Conservation (phyloP, 1,139 yeast genomes). For the Taphrina populina region DNA sequence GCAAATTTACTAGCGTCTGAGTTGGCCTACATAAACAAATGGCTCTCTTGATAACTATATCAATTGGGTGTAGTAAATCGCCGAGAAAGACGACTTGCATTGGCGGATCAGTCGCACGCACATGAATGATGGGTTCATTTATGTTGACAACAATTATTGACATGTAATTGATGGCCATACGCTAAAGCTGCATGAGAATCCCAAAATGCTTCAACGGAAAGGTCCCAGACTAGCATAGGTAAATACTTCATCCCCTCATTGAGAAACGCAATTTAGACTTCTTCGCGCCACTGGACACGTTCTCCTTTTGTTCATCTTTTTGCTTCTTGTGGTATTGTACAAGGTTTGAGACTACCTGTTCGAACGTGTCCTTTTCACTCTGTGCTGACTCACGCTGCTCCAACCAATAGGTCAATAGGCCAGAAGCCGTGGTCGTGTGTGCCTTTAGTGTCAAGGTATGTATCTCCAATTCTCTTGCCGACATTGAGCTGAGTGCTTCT, state of each 20-base stretch:
- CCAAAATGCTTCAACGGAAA: no score
- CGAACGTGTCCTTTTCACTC: slow-evolving; percentile 63
- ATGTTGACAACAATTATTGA: no score
- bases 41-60: no score
- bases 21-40: no score
- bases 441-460: slow-evolving; percentile 42
- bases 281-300: slow-evolving; percentile 1
- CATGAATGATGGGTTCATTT: no score
- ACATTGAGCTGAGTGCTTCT: slow-evolving; percentile 46
- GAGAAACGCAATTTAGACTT: slow-evolving; percentile 20
- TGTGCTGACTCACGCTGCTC: slow-evolving; percentile 50
- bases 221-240: no score
- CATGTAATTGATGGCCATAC: no score
- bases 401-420: slow-evolving; percentile 54
- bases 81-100: no score
- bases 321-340: slow-evolving; percentile 44
- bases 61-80: no score
- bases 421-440: slow-evolving; percentile 44
- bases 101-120: no score
- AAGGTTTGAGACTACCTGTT: slow-evolving; percentile 66
- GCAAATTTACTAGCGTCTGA: slow-evolving; percentile 25
- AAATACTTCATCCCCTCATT: slow-evolving; percentile 1
- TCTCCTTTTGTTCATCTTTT: slow-evolving; percentile 20
- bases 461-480: slow-evolving; percentile 43
- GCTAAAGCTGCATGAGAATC: no score